phyloP scores from a whole-genome alignment of 257 asterid genomes.

The Salvia splendens region DNA sequence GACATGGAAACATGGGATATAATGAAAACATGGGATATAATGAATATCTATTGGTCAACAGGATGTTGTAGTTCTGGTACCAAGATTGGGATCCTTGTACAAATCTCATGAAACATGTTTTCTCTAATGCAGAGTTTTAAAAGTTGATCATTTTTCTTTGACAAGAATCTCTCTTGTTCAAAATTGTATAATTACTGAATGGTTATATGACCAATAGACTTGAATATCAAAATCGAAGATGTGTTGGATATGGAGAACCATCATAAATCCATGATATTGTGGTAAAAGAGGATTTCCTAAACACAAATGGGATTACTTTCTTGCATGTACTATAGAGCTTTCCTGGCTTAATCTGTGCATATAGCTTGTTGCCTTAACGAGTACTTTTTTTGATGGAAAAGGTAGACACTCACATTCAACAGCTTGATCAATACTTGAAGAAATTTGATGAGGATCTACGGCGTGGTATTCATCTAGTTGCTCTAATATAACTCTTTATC shows the following conservation, averaged over 20 bases:
- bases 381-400: too few relatives aligned
- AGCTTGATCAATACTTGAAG: conserved; percentile 88
- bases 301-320: background rate
- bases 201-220: background rate
- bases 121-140: background rate
- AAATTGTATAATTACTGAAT: background rate
- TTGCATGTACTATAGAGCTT: conserved; percentile 3
- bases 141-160: background rate
- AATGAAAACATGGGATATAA: too few relatives aligned
- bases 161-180: background rate
- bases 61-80: background rate
- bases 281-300: background rate
- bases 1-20: background rate
- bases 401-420: conserved; percentile 94
- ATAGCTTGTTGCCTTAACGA: background rate
- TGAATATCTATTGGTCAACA: background rate
- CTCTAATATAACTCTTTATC: background rate
- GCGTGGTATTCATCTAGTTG: conserved; percentile 50
- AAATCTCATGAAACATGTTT: background rate
- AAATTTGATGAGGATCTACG: conserved; percentile 85
- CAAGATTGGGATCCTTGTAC: background rate
- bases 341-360: background rate
- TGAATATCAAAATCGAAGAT: background rate
- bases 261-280: background rate
- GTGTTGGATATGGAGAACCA: background rate